A percentile compares a stretch with the other conserved stretches of the same genome.
These are phyloP conservation scores for Diaporthe eres DNA, from an alignment of 2,329 filamentous ascomycete genomes.

Conservation along the genomic window DNA sequence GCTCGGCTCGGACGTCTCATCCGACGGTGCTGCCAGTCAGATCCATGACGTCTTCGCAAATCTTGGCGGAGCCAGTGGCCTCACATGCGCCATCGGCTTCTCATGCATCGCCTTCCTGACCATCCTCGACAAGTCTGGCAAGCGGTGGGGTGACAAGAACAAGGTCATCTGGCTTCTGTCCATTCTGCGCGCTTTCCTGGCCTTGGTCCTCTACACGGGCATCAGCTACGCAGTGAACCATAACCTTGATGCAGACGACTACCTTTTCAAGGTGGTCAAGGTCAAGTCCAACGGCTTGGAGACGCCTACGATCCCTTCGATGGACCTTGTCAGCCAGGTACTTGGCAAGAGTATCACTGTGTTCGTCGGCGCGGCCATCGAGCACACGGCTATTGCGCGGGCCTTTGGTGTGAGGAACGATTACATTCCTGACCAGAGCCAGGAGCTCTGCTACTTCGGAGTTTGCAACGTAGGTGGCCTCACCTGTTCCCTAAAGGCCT, in stretches of 20 bases:
- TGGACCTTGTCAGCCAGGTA: slow-evolving; percentile 65
- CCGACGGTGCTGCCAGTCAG: slow-evolving; percentile 67
- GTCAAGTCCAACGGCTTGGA: slow-evolving; percentile 69
- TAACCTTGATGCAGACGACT: slow-evolving; percentile 55
- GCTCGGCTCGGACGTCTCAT: slow-evolving; percentile 66
- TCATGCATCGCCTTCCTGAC: slow-evolving; percentile 69
- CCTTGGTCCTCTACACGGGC: slow-evolving; percentile 73
- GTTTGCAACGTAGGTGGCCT: slow-evolving; percentile 60
- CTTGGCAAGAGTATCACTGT: slow-evolving; percentile 70
- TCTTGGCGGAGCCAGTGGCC: slow-evolving; percentile 69
- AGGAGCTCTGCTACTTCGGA: slow-evolving; percentile 76
- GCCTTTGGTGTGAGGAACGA: slow-evolving; percentile 74
- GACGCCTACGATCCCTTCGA: slow-evolving; percentile 62
- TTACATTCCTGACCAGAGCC: slow-evolving; percentile 74
- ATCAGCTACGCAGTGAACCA: slow-evolving; percentile 75
- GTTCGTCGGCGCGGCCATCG: slow-evolving; percentile 72
- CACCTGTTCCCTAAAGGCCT: neutral
- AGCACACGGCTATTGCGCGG: slow-evolving; percentile 76
- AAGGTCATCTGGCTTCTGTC: slow-evolving; percentile 71
- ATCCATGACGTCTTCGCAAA: slow-evolving; percentile 71
- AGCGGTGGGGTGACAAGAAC: slow-evolving; percentile 70
- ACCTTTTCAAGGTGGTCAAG: slow-evolving; percentile 71
- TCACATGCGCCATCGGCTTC: slow-evolving; percentile 72
- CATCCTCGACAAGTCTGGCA: slow-evolving; percentile 69
- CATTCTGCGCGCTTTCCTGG: slow-evolving; percentile 72